A percentile compares a stretch with the other conserved stretches of the same genome.
phyloP scores from a whole-genome alignment of 306 rosid species.

The Aeschynomene evenia region DNA sequence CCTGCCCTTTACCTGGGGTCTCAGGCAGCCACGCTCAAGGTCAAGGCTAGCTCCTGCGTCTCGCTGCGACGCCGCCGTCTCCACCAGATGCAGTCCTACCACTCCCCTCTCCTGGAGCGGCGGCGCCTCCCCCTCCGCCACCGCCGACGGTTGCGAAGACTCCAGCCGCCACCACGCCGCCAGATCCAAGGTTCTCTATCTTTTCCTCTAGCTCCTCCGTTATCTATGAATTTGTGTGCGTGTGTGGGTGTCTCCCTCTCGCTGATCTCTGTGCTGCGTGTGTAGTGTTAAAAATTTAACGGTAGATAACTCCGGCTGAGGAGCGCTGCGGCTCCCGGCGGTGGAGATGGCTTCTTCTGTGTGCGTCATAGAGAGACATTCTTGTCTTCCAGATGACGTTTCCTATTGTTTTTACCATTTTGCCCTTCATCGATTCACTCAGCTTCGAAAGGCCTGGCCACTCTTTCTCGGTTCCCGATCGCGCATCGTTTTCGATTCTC shows the following conservation, averaged over 20 bases:
- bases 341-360: constrained; percentile 9
- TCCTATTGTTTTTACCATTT: constrained; percentile 30
- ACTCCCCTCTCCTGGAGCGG: constrained; percentile 98
- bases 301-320: neutral
- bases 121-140: constrained; percentile 67
- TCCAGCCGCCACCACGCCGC: constrained; percentile 48
- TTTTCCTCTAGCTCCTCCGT: neutral
- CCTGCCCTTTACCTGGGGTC: constrained; percentile 53
- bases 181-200: constrained; percentile 78
- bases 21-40: constrained; percentile 60
- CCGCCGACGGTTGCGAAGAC: constrained; percentile 74
- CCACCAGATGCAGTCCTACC: constrained; percentile 85
- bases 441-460: neutral
- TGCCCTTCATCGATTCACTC: constrained; percentile 26
- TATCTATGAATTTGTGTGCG: neutral
- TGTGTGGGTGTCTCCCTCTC: neutral
- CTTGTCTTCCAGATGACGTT: constrained; percentile 27
- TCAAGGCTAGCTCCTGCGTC: constrained; percentile 32
- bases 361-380: constrained; percentile 32
- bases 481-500: constrained; percentile 36
- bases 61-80: constrained; percentile 50
- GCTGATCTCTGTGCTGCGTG: constrained; percentile 34
- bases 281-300: neutral
- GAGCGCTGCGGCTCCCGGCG: constrained; percentile 14
- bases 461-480: constrained; percentile 12